phyloP scores from a whole-genome alignment of 1,284 basidiomycete species.

The Anthracocystis walkeri region DNA sequence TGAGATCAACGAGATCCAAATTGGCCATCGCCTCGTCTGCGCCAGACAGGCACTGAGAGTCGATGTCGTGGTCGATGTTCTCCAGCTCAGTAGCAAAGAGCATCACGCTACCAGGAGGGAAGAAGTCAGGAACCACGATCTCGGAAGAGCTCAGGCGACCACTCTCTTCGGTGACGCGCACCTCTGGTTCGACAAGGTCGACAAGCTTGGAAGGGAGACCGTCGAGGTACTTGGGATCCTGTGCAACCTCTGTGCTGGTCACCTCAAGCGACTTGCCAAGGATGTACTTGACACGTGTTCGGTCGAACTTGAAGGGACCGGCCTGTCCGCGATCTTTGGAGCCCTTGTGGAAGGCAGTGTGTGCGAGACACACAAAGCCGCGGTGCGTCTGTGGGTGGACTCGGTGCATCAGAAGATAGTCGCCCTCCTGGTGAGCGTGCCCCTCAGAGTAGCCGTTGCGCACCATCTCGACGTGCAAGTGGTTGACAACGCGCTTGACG shows the following conservation, averaged over 20 bases:
- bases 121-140: conserved; percentile 59
- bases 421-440: conserved; percentile 63
- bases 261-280: conserved; percentile 61
- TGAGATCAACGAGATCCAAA: conserved; percentile 61
- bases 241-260: conserved; percentile 19
- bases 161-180: conserved; percentile 33
- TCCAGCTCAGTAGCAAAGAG: conserved; percentile 62
- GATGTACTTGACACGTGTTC: conserved; percentile 56
- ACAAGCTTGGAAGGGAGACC: conserved; percentile 57
- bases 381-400: conserved; percentile 64
- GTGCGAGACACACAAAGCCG: conserved; percentile 59
- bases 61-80: conserved; percentile 51
- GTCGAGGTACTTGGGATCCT: conserved; percentile 47
- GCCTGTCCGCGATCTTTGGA: conserved; percentile 54
- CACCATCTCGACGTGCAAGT: conserved; percentile 65
- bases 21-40: conserved; percentile 57
- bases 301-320: conserved; percentile 57
- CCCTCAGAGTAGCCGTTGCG: conserved; percentile 58
- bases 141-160: conserved; percentile 52
- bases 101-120: conserved; percentile 65
- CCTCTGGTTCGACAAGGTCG: conserved; percentile 52
- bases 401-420: conserved; percentile 62
- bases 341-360: conserved; percentile 60
- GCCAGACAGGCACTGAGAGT: conserved; percentile 49
- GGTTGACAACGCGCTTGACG: conserved; percentile 62